Base-by-base conservation (phyloP, 2,329 filamentous ascomycete species). In the Diplodia seriata region DNA sequence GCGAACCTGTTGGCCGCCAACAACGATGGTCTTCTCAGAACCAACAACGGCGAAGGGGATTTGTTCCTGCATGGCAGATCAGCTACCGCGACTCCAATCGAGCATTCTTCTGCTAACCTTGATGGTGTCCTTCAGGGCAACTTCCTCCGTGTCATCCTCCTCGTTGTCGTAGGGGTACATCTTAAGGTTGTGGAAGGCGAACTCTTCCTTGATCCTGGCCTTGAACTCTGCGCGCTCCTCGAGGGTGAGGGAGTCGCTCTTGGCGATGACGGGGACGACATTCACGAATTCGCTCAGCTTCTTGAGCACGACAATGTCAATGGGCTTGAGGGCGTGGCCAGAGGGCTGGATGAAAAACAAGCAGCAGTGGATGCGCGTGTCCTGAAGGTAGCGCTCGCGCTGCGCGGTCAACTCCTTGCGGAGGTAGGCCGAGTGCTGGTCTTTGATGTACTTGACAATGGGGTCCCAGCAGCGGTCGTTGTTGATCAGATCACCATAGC, bases 151-250 rank as follows among this genome's bases (percentile, higher is more conserved):
- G 78, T 99, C 95, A 75, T 98, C 91, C 86, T 99, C 95, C 76
- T 99, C 95, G 79, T 97, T 98, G 82, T 99, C 95, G 81, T 99
- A 99, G 70, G 95, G 95, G 86, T 97, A 99, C 95, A 99, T 99
- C 87, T 97, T 94, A 78, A 99, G 89, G 87, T 98, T 98, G 89
- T 99, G 95, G 91, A 99, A 99, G 69, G 92, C 86, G 81, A 99
- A 99, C 82, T 99, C 95, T 86, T 98, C 95, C 91, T 97, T 97
- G 86, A 99, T 99, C 81, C 83, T 78, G 85, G 97, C 93, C 89
- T 99, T 99, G 89, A 99, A 99, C 61, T 91, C 92, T 79, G 89
- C 89, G 75, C 95, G 91, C 87, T 99, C 95, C 82, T 99, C 94
- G 40, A 97, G 86, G 15, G 95, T 99, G 77, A 99, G 85, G 65